These are phyloP conservation scores for Mycena citricolor DNA, from an alignment of 1,284 basidiomycete genomes.

Conservation along the genomic window DNA sequence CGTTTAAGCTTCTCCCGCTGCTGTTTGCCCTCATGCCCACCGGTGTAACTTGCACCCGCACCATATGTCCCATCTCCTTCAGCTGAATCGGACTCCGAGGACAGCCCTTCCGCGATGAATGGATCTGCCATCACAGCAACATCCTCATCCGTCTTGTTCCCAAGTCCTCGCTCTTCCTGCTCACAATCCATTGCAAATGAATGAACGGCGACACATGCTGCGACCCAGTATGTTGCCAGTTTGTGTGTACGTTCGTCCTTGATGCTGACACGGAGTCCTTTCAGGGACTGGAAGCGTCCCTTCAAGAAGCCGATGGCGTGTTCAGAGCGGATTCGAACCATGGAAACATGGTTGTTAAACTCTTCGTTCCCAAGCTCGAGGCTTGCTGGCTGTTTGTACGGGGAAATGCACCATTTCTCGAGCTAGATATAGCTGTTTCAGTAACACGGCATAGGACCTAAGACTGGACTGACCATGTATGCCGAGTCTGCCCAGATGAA, in stretches of 20 bases:
- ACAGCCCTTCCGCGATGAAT: conserved; percentile 1
- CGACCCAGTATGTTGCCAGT: conserved; percentile 25
- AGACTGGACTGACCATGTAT: conserved; percentile 28
- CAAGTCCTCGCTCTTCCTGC: not conserved
- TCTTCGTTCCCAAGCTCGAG: conserved; percentile 26
- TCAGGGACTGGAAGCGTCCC: conserved; percentile 30
- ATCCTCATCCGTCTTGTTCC: too few relatives aligned
- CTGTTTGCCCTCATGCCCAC: not conserved
- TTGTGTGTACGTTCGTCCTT: conserved; percentile 18
- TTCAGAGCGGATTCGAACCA: conserved; percentile 27
- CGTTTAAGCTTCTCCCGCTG: not conserved
- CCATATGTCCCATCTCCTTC: not conserved
- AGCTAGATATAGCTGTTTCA: conserved; percentile 2
- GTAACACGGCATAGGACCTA: too few relatives aligned
- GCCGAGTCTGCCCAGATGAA: conserved; percentile 37
- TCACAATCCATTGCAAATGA: conserved; percentile 1
- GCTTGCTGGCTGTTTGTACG: conserved; percentile 29
- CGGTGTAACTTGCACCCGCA: not conserved
- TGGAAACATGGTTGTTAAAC: conserved; percentile 28
- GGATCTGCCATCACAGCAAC: conserved; percentile 2
- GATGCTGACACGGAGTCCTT: conserved; percentile 25
- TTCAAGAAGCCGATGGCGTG: conserved; percentile 32
- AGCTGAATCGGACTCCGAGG: not conserved
- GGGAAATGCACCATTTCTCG: conserved; percentile 17
- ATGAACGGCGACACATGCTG: conserved; percentile 24